Evolutionary conservation across 169 alveolate genomes (phyloP).

Genomic region (Plasmodium sp.): DNA sequence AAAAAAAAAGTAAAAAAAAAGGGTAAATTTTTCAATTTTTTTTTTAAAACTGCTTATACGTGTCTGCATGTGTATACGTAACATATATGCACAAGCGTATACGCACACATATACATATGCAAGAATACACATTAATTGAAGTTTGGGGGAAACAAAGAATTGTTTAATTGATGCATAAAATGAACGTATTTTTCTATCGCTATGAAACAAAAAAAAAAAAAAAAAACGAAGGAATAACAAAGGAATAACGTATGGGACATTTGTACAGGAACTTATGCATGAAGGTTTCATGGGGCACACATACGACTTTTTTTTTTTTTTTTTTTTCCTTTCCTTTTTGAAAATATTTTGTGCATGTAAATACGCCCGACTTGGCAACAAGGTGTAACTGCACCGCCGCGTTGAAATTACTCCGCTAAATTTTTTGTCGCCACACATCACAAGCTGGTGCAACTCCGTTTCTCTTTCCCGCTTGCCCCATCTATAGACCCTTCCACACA

Average conservation of each 20-base stretch:
- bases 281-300: not conserved
- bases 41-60: not conserved
- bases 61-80: conserved; percentile 1
- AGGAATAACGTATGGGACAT: not conserved
- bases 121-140: not conserved
- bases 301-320: not conserved
- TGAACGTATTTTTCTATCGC: not conserved
- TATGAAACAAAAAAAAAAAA: not conserved
- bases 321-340: not conserved
- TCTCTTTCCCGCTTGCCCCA: not conserved
- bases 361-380: not conserved
- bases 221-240: not conserved
- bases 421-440: not conserved
- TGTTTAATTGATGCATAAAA: conserved; percentile 23
- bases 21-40: conserved; percentile 8
- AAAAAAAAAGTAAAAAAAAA: conserved; percentile 6
- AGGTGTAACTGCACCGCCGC: not conserved
- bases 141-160: conserved; percentile 9
- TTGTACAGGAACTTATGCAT: not conserved
- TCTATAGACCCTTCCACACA: not conserved
- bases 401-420: not conserved
- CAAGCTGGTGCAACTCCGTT: not conserved
- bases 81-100: not conserved
- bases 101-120: conserved; percentile 1
- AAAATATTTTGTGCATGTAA: not conserved